A percentile compares a stretch with the other conserved stretches of the same genome.
Evolutionary conservation across 805 yeast species (phyloP).

Genomic region (Dipodascus albidus): DNA sequence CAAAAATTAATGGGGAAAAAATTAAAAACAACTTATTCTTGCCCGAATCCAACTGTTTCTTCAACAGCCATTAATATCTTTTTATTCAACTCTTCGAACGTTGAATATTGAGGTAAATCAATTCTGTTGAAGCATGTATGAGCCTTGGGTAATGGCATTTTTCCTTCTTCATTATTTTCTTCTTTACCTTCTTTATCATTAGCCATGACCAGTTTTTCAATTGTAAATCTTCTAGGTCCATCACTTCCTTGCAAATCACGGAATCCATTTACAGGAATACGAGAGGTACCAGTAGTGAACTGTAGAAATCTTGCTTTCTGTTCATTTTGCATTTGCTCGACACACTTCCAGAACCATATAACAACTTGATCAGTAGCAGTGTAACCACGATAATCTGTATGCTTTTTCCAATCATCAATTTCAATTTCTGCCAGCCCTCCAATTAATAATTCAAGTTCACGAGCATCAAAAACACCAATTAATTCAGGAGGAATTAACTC

Average conservation of each 20-base stretch:
- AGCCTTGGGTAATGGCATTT: conserved; percentile 84
- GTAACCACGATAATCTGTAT: conserved; percentile 97
- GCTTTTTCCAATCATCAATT: conserved; percentile 97
- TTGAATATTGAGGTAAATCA: conserved; percentile 88
- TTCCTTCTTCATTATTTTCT: conserved; percentile 61
- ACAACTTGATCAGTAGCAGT: conserved; percentile 92
- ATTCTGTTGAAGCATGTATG: conserved; percentile 99
- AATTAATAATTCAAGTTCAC: conserved; percentile 89
- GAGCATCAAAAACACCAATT: conserved; percentile 93
- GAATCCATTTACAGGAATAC: conserved; percentile 98
- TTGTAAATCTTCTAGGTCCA: conserved; percentile 98
- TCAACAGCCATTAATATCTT: conserved; percentile 94
- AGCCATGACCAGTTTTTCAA: conserved; percentile 46
- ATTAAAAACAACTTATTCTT: conserved; percentile 46
- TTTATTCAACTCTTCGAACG: conserved; percentile 73
- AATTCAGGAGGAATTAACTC: conserved; percentile 95
- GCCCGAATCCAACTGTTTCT: conserved; percentile 98
- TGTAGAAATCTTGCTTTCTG: conserved; percentile 92
- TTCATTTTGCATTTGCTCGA: conserved; percentile 89
- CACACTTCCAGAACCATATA: conserved; percentile 98
- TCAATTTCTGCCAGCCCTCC: conserved; percentile 98
- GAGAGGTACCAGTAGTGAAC: conserved; percentile 97
- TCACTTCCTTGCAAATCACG: conserved; percentile 97
- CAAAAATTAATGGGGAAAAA: not conserved
- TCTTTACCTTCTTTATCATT: not conserved